A percentile compares a stretch with the other conserved stretches of the same genome.
phyloP scores from a whole-genome alignment of 352 stramenopile species.

The Globisporangium lucens region DNA sequence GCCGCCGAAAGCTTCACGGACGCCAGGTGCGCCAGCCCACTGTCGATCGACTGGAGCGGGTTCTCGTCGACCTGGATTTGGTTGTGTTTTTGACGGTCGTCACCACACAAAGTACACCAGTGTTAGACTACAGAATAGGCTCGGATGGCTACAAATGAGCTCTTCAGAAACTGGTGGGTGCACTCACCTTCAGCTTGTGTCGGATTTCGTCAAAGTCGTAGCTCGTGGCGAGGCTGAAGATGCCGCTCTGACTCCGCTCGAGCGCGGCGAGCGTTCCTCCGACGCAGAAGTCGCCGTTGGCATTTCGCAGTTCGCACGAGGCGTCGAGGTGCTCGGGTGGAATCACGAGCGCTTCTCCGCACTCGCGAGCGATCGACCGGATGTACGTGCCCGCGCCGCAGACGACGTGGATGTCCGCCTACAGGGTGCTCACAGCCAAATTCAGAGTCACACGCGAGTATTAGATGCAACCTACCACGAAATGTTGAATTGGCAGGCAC shows the following conservation, averaged over 20 bases:
- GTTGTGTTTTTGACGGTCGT: background rate
- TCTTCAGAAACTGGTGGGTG: background rate
- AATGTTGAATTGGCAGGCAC: no score
- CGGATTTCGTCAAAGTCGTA: constrained; percentile 55
- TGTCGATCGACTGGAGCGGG: constrained; percentile 57
- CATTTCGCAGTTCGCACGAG: constrained; percentile 27
- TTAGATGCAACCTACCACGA: background rate
- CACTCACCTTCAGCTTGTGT: constrained; percentile 32
- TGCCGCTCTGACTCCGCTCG: constrained; percentile 59
- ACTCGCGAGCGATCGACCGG: constrained; percentile 83
- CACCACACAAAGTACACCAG: background rate
- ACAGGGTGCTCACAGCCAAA: background rate
- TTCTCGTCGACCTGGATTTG: constrained; percentile 11
- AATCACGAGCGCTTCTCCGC: constrained; percentile 58
- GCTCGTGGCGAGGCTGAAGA: constrained; percentile 51
- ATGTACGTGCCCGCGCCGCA: constrained; percentile 85
- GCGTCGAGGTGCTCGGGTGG: constrained; percentile 24
- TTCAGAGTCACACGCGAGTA: background rate
- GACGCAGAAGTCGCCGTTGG: constrained; percentile 35
- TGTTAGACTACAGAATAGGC: background rate
- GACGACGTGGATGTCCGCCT: constrained; percentile 50
- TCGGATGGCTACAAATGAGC: background rate
- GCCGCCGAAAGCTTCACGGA: constrained; percentile 31
- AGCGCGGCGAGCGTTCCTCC: constrained; percentile 67
- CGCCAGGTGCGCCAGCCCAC: constrained; percentile 51